A percentile compares a stretch with the other conserved stretches of the same genome.
Conservation (phyloP, 208 protist genomes). For the Naegleria gruberi region DNA sequence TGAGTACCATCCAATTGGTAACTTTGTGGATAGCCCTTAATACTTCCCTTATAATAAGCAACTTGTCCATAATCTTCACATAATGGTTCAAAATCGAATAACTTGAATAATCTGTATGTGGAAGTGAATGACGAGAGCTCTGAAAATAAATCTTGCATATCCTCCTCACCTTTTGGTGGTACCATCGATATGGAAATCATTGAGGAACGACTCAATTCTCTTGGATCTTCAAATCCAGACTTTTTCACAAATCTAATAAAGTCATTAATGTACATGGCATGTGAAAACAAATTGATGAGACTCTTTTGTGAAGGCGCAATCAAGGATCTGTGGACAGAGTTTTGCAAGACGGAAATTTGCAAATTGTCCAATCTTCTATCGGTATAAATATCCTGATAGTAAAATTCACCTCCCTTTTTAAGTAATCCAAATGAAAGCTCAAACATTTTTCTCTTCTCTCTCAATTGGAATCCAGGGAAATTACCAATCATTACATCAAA, state of each 20-base stretch:
- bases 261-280: constrained; percentile 49
- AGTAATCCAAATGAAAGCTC: too few species aligned
- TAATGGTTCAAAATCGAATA: constrained; percentile 30
- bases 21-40: not conserved
- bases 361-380: too few species aligned
- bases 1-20: constrained; percentile 44
- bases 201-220: not conserved
- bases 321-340: too few species aligned
- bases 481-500: too few species aligned
- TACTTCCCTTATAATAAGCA: constrained; percentile 44
- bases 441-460: too few species aligned
- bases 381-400: too few species aligned
- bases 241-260: constrained; percentile 31
- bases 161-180: constrained; percentile 17
- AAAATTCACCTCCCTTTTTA: too few species aligned
- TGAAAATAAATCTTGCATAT: constrained; percentile 45
- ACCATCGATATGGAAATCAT: not conserved
- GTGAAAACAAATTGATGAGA: too few species aligned
- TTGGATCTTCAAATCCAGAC: constrained; percentile 44
- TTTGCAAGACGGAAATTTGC: too few species aligned
- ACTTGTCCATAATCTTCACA: constrained; percentile 54
- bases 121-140: too few species aligned
- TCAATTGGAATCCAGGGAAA: too few species aligned
- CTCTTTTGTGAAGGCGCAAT: too few species aligned
- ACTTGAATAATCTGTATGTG: constrained; percentile 51